A percentile compares a stretch with the other conserved stretches of the same genome.
phyloP scores from a whole-genome alignment of 306 rosid species.

The Calophaca sinica region DNA sequence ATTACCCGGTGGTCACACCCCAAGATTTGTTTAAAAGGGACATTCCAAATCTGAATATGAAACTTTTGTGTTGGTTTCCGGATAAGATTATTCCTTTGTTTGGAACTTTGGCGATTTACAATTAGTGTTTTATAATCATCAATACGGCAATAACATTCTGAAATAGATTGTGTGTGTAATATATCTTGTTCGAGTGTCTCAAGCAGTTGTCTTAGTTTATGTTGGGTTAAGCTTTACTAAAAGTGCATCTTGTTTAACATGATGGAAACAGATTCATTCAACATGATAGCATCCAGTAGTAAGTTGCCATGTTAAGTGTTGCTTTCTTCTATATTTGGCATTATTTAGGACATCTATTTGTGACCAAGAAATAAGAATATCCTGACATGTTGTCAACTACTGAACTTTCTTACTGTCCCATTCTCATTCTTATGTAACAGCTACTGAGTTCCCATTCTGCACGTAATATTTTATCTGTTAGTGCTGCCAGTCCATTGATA shows the following conservation, averaged over 20 bases:
- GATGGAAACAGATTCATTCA: not conserved
- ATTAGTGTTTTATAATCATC: not conserved
- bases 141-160: not conserved
- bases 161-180: not conserved
- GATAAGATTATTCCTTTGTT: not conserved
- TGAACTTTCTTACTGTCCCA: not conserved
- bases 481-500: constrained; percentile 4
- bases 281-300: not conserved
- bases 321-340: not conserved
- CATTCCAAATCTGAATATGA: not conserved
- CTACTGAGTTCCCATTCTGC: not conserved
- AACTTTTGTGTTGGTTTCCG: not conserved
- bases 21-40: not conserved
- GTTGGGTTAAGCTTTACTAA: not conserved
- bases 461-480: not conserved
- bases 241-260: too few relatives aligned
- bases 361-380: not conserved
- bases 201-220: not conserved
- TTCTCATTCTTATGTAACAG: not conserved
- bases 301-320: not conserved
- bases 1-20: not conserved
- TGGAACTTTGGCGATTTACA: not conserved
- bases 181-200: not conserved
- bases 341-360: too few relatives aligned
- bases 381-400: not conserved